Evolutionary conservation across 306 rosid species (phyloP).

Genomic region (Ceratonia siliqua): DNA sequence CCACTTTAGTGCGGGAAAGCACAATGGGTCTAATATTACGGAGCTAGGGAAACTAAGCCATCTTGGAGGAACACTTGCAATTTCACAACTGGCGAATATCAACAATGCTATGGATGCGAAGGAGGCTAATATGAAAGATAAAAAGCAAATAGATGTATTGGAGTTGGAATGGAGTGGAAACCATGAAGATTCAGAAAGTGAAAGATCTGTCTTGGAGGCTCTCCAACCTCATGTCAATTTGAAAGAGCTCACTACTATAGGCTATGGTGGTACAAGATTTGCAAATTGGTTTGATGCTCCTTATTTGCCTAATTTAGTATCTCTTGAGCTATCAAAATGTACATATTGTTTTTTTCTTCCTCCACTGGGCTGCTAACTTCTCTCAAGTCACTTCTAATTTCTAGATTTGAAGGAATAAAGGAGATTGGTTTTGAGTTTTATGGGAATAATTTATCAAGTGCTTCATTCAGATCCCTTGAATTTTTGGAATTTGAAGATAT

Average conservation of each 20-base stretch:
- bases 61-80: slow-evolving; percentile 17
- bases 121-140: slow-evolving; percentile 2
- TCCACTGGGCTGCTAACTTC: slow-evolving; percentile 10
- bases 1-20: not conserved
- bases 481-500: not conserved
- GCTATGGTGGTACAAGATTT: slow-evolving; percentile 14
- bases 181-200: not conserved
- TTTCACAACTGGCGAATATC: not conserved
- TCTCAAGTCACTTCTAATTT: not conserved
- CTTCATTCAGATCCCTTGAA: not conserved
- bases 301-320: not conserved
- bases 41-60: too few relatives aligned
- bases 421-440: not conserved
- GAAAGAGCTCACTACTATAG: not conserved
- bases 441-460: too few relatives aligned
- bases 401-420: not conserved
- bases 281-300: slow-evolving; percentile 3
- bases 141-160: not conserved
- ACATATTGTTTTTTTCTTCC: not conserved
- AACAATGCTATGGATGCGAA: not conserved
- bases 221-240: slow-evolving; percentile 16
- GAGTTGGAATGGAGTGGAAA: not conserved
- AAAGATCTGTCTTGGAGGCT: not conserved
- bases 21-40: too few relatives aligned
- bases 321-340: not conserved